phyloP scores from a whole-genome alignment of 371 early-diverging fungal genomes.

The Mucor lusitanicus region DNA sequence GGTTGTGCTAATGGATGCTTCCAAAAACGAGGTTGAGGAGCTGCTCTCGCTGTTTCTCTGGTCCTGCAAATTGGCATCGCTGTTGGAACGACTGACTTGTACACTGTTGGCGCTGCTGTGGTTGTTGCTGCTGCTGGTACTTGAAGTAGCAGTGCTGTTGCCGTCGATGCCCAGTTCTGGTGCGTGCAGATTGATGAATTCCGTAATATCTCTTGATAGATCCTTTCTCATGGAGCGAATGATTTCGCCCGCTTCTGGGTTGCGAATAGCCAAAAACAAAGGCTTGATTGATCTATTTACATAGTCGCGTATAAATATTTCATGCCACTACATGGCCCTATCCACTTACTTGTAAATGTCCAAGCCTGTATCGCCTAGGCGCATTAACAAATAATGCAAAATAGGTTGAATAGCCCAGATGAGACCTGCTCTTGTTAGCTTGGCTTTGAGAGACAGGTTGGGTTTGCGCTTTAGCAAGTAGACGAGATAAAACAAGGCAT shows the following conservation, averaged over 20 bases:
- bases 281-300: constrained; percentile 76
- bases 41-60: neutral
- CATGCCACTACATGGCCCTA: too few species aligned
- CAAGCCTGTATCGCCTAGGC: constrained; percentile 83
- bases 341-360: constrained; percentile 78
- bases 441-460: constrained; percentile 17
- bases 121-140: neutral
- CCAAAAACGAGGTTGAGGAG: neutral
- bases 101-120: neutral
- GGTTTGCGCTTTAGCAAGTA: constrained; percentile 46
- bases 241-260: constrained; percentile 42
- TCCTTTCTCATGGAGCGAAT: constrained; percentile 36
- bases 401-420: constrained; percentile 66
- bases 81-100: neutral
- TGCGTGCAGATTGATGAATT: constrained; percentile 20
- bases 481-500: constrained; percentile 54
- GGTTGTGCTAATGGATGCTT: neutral
- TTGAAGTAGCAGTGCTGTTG: neutral
- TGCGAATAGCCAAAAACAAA: constrained; percentile 72
- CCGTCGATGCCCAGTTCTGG: constrained; percentile 20
- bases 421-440: constrained; percentile 38
- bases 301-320: neutral
- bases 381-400: constrained; percentile 79
- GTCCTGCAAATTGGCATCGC: neutral
- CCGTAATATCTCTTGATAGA: constrained; percentile 34